Evolutionary conservation across 495 filamentous ascomycete genomes (phyloP).

Genomic region (Aspergillus panamensis): DNA sequence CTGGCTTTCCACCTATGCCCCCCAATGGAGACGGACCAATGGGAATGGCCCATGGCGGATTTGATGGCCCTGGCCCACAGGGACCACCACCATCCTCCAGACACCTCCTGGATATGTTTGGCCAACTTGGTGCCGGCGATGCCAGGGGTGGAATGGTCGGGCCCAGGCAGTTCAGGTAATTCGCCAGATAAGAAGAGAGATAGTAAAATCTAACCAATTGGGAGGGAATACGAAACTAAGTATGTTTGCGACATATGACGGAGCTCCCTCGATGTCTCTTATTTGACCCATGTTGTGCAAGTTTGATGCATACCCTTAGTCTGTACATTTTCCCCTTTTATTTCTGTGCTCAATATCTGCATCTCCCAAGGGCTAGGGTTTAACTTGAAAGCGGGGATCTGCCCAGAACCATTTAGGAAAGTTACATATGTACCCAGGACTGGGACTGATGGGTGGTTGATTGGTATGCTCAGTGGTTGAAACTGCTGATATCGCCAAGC

Average conservation of each 20-base stretch:
- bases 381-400: not conserved
- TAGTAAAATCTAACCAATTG: not conserved
- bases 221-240: not conserved
- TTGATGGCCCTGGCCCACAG: constrained; percentile 39
- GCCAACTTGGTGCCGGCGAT: constrained; percentile 37
- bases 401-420: not conserved
- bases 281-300: not conserved
- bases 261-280: not conserved
- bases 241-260: not conserved
- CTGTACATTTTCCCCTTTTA: not conserved
- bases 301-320: constrained; percentile 3
- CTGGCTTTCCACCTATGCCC: constrained; percentile 47
- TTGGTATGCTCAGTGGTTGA: not conserved
- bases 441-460: not conserved
- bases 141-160: constrained; percentile 41
- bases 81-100: constrained; percentile 44
- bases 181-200: not conserved
- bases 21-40: constrained; percentile 44
- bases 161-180: constrained; percentile 39
- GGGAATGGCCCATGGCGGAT: constrained; percentile 35
- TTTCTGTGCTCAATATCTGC: not conserved
- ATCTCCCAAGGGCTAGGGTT: not conserved
- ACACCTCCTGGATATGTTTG: constrained; percentile 47
- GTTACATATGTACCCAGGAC: not conserved
- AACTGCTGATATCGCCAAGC: not conserved